These are phyloP conservation scores for Rutstroemia sp. DNA, from an alignment of 2,329 filamentous ascomycete genomes.

Conservation along the genomic window DNA sequence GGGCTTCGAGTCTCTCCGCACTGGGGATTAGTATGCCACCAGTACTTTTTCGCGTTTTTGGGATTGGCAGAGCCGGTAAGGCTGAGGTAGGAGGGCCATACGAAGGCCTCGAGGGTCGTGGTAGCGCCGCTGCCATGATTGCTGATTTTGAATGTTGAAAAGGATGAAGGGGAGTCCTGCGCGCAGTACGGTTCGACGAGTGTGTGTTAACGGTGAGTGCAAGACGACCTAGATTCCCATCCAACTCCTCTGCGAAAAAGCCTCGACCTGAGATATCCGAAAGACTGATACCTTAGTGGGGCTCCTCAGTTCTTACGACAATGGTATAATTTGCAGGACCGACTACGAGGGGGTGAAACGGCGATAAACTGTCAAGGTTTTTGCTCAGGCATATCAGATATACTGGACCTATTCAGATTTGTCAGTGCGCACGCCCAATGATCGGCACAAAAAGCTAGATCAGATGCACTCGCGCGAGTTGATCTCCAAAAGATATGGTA, in stretches of 20 bases:
- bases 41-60: constrained; percentile 64
- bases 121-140: constrained; percentile 31
- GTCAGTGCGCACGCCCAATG: constrained; percentile 20
- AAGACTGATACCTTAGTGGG: background rate
- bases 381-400: constrained; percentile 18
- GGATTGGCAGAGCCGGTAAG: constrained; percentile 65
- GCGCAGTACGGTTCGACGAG: background rate
- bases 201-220: constrained; percentile 10
- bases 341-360: constrained; percentile 19
- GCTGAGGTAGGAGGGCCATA: constrained; percentile 64
- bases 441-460: constrained; percentile 6
- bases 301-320: background rate
- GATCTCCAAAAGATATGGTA: background rate
- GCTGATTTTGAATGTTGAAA: constrained; percentile 4
- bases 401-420: constrained; percentile 17
- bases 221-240: constrained; percentile 4
- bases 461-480: background rate
- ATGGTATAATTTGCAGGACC: background rate
- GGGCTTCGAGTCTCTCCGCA: constrained; percentile 23
- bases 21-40: constrained; percentile 37
- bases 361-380: no score
- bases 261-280: background rate
- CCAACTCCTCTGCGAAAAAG: background rate
- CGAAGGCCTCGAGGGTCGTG: constrained; percentile 54
- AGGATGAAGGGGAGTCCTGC: background rate